Conservation (phyloP, 169 alveolate species). For the Babesia bigemina region DNA sequence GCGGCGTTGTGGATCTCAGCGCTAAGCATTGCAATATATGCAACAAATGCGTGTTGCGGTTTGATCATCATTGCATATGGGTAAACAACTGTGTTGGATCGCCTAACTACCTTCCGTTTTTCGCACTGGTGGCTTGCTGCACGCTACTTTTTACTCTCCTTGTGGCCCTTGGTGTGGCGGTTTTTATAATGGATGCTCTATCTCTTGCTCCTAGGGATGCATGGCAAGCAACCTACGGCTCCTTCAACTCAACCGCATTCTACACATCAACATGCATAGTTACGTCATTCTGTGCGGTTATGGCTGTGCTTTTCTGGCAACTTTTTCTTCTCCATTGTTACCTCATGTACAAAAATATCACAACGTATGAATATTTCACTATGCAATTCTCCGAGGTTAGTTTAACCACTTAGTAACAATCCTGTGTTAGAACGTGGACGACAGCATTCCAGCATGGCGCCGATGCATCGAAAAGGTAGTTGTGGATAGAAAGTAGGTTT, state of each 20-base stretch:
- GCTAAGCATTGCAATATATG: slow-evolving; percentile 88
- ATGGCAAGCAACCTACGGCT: slow-evolving; percentile 56
- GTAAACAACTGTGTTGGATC: slow-evolving; percentile 89
- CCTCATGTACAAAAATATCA: slow-evolving; percentile 62
- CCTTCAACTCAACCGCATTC: slow-evolving; percentile 41
- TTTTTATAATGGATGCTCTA: slow-evolving; percentile 10
- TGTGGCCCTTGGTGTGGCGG: neutral
- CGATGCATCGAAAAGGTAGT: slow-evolving; percentile 28
- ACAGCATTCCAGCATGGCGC: slow-evolving; percentile 28
- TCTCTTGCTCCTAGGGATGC: slow-evolving; percentile 13
- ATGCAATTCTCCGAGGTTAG: slow-evolving; percentile 50
- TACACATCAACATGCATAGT: slow-evolving; percentile 38
- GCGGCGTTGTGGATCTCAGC: slow-evolving; percentile 70
- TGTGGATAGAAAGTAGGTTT: slow-evolving; percentile 16
- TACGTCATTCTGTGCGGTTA: slow-evolving; percentile 25
- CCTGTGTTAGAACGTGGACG: slow-evolving; percentile 13
- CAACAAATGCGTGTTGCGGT: slow-evolving; percentile 85
- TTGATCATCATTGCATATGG: slow-evolving; percentile 91
- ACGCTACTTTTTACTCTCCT: slow-evolving; percentile 11
- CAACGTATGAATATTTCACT: slow-evolving; percentile 74
- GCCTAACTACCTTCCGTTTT: slow-evolving; percentile 71
- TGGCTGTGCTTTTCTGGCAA: slow-evolving; percentile 64
- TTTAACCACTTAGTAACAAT: too few relatives aligned
- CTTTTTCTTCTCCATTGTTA: slow-evolving; percentile 69
- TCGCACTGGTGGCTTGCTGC: slow-evolving; percentile 29